These are phyloP conservation scores for Daldinia bambusicola DNA, from an alignment of 495 filamentous ascomycete genomes.

Conservation along the genomic window DNA sequence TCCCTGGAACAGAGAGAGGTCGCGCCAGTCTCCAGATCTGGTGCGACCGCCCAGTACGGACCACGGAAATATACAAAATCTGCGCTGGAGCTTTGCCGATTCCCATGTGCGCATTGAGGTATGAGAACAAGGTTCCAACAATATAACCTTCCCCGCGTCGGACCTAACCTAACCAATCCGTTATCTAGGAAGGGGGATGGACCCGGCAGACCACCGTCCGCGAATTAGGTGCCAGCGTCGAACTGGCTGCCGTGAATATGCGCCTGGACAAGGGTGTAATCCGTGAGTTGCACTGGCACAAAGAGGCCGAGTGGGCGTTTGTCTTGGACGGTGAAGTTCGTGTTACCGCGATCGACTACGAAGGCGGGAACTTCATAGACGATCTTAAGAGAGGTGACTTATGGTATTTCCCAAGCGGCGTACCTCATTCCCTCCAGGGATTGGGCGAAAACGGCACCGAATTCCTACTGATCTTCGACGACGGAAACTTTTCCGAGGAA, in stretches of 20 bases:
- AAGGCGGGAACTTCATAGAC: constrained; percentile 75
- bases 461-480: constrained; percentile 76
- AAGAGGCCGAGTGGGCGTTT: constrained; percentile 76
- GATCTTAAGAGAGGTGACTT: constrained; percentile 75
- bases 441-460: constrained; percentile 73
- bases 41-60: constrained; percentile 73
- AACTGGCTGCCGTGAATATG: constrained; percentile 75
- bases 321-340: constrained; percentile 69
- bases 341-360: constrained; percentile 72
- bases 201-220: constrained; percentile 72
- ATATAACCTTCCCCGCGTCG: not conserved
- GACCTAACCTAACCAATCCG: constrained; percentile 20
- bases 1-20: constrained; percentile 70
- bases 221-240: constrained; percentile 67
- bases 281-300: constrained; percentile 79
- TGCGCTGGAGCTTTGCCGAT: constrained; percentile 75
- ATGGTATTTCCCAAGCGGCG: constrained; percentile 80
- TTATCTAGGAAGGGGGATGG: constrained; percentile 70
- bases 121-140: constrained; percentile 32
- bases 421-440: constrained; percentile 76
- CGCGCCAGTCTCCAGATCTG: constrained; percentile 71
- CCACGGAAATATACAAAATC: constrained; percentile 68
- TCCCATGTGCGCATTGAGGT: constrained; percentile 74
- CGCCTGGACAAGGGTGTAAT: constrained; percentile 73
- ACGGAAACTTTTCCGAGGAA: constrained; percentile 75